Conservation (phyloP, 371 early-diverging fungal species). For the Dentiscutata heterogama region DNA sequence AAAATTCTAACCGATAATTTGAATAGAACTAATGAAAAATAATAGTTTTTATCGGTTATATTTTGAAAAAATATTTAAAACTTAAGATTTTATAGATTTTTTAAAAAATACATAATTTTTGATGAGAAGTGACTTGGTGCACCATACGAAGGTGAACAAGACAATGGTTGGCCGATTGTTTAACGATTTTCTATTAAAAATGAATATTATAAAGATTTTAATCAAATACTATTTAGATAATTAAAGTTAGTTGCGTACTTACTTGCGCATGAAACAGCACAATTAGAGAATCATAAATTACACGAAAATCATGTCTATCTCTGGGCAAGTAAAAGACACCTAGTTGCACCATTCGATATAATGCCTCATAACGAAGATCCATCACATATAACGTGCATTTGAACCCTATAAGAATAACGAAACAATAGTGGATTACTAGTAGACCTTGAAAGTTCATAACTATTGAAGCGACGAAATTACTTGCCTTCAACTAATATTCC, state of each 20-base stretch:
- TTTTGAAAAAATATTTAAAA: no score
- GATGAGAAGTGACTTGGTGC: no score
- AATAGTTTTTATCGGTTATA: no score
- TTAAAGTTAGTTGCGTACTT: background rate
- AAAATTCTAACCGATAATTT: no score
- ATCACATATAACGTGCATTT: slow-evolving; percentile 21
- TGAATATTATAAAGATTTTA: background rate
- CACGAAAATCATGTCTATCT: slow-evolving; percentile 25
- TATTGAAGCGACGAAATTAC: background rate
- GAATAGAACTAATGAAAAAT: no score
- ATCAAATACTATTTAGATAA: background rate
- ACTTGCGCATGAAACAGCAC: slow-evolving; percentile 4
- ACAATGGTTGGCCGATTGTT: background rate
- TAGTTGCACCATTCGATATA: slow-evolving; percentile 35
- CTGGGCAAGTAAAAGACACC: slow-evolving; percentile 20
- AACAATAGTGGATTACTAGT: background rate
- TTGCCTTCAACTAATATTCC: slow-evolving; percentile 36
- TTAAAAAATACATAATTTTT: no score
- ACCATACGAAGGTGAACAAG: background rate
- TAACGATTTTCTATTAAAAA: background rate
- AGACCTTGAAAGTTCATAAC: background rate
- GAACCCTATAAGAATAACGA: background rate
- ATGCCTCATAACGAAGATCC: slow-evolving; percentile 27
- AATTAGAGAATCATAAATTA: background rate
- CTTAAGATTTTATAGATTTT: no score